phyloP scores from a whole-genome alignment of 2,329 filamentous ascomycete genomes.

The Aspergillus versicolor region DNA sequence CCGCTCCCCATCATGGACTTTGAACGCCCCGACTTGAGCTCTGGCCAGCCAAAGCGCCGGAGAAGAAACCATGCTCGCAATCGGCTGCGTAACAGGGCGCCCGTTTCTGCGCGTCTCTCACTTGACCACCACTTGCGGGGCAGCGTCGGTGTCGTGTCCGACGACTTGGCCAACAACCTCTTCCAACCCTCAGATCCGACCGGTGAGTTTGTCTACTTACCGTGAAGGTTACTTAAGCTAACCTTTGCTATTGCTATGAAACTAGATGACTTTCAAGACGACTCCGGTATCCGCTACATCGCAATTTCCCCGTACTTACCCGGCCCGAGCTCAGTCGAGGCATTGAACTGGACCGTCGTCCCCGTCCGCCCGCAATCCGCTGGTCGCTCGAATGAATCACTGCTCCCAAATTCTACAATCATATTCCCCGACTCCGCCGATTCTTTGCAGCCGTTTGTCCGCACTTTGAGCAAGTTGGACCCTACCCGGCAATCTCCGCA shows the following conservation, averaged over 20 bases:
- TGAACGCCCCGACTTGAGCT: conserved; percentile 37
- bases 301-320: conserved; percentile 49
- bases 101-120: conserved; percentile 75
- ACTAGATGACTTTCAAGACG: conserved; percentile 20
- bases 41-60: conserved; percentile 52
- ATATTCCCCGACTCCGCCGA: conserved; percentile 71
- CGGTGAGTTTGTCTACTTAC: conserved; percentile 34
- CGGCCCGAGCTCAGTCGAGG: conserved; percentile 49
- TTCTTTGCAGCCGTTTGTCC: conserved; percentile 76
- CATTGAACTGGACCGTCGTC: conserved; percentile 79
- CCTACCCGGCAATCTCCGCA: conserved; percentile 72
- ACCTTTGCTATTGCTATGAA: background rate
- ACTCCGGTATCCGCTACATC: conserved; percentile 41
- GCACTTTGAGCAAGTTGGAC: conserved; percentile 68
- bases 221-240: background rate
- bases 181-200: conserved; percentile 62
- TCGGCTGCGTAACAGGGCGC: conserved; percentile 61
- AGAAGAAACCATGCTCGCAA: conserved; percentile 47
- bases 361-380: conserved; percentile 61
- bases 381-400: conserved; percentile 53
- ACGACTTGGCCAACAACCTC: conserved; percentile 79
- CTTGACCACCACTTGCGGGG: conserved; percentile 83
- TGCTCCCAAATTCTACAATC: conserved; percentile 72
- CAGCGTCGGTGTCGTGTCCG: conserved; percentile 81
- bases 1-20: conserved; percentile 41